Evolutionary conservation across 1,284 basidiomycete species (phyloP).

Genomic region (Moesziomyces aphidis): DNA sequence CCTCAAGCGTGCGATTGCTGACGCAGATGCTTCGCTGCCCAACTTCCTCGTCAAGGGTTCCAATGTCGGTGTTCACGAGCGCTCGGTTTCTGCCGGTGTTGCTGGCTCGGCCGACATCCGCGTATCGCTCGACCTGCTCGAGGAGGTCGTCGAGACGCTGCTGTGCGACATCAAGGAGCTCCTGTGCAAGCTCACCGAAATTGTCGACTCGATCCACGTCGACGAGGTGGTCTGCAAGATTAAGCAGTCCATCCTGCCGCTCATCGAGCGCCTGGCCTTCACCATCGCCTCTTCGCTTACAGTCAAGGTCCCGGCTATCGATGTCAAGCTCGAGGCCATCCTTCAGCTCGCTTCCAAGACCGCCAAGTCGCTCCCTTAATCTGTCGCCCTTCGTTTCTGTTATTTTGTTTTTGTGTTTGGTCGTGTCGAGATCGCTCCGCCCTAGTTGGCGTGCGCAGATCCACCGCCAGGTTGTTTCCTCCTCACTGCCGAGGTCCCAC

Average conservation of each 20-base stretch:
- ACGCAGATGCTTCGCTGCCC: conserved; percentile 1
- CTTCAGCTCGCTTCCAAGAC: conserved; percentile 9
- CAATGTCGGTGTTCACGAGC: not conserved
- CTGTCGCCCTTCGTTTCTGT: not conserved
- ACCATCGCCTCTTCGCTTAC: conserved; percentile 4
- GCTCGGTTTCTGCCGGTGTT: not conserved
- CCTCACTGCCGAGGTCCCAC: not conserved
- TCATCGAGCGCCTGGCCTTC: conserved; percentile 1
- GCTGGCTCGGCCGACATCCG: conserved; percentile 4
- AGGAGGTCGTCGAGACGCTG: conserved; percentile 1
- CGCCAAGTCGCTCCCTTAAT: conserved; percentile 7
- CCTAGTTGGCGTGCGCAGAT: not conserved
- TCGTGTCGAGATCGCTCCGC: not conserved
- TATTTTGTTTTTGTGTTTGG: conserved; percentile 1
- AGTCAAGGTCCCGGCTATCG: conserved; percentile 1
- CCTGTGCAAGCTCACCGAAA: conserved; percentile 10
- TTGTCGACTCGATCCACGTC: conserved; percentile 14
- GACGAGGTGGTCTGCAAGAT: conserved; percentile 3
- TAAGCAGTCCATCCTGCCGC: conserved; percentile 10
- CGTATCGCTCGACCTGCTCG: conserved; percentile 11
- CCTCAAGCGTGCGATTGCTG: conserved; percentile 9
- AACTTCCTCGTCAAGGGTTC: not conserved
- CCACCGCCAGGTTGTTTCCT: not conserved
- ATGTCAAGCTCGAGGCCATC: conserved; percentile 5
- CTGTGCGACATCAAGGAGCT: conserved; percentile 1